Base-by-base conservation (phyloP, 495 filamentous ascomycete species). In the Pseudotulostoma volvatum region DNA sequence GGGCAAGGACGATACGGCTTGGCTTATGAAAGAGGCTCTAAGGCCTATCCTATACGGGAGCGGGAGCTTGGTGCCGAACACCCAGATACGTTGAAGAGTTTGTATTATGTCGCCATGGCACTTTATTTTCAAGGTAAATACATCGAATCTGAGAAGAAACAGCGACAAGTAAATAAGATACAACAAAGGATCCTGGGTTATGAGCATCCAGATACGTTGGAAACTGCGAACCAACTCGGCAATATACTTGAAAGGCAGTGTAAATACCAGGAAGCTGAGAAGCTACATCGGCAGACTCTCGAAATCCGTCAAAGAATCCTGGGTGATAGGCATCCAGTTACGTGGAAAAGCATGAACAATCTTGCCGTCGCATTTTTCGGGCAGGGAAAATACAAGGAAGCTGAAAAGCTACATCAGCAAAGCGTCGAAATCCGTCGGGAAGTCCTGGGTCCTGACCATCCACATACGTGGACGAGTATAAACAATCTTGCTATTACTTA, bases 241-340 rank as follows among this genome's bases (percentile, higher is more conserved):
- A 14, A 15, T 3, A 7, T 14, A 18, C n/a, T 49, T 40, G 19
- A 17, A 13, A 8, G 9, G 2, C 2, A 30, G 45, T 31, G 44
- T 28, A 0, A 8, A 36, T 14, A 20, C n/a, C 4, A 9, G 11
- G 40, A 47, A 16, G 39, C 38, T 1, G 41, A 50, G 36, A 14
- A 36, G 16, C 37, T 50, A 1, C 13, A 33, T 9, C 18, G 15
- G 16, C 17, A 50, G 36, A 44, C 31, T 4, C 34, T 52, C 15
- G 30, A 36, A 5, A n/a, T 34, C 3, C 41, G 41, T 14, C 28
- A 43, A 34, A 34, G 31, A 31, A 33, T 43, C 7, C n/a, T 38
- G 4, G 47, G 50, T 0, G 18, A 17, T 1, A 11, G 36, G 1
- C 13, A 40, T 7, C 1, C 9, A 1, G 31, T 37, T 2, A 47